Percentiles rank a stretch among this genome's conserved stretches.
Evolutionary conservation across 2,329 filamentous ascomycete genomes (phyloP).

Genomic region (Fusarium tuaranense): DNA sequence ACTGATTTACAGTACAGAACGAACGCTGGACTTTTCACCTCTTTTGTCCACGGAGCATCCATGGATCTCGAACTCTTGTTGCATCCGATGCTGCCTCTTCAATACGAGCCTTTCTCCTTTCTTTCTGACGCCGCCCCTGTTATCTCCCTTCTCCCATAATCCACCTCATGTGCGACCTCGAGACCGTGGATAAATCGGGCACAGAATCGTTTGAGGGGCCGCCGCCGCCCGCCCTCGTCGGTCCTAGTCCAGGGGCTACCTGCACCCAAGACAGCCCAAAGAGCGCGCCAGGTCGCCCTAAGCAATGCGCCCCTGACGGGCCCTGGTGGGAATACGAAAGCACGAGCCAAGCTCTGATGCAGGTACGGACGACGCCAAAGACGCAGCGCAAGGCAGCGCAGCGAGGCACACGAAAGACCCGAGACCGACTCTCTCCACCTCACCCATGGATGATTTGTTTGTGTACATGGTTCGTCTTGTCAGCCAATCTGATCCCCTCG

Average conservation of each 20-base stretch:
- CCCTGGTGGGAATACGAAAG: conserved; percentile 41
- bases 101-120: conserved; percentile 1
- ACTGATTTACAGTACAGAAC: background rate
- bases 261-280: conserved; percentile 22
- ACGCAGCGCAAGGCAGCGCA: conserved; percentile 15
- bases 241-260: conserved; percentile 33
- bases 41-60: background rate
- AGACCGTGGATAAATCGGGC: conserved; percentile 6
- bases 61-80: background rate
- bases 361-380: conserved; percentile 37
- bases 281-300: conserved; percentile 19
- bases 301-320: conserved; percentile 35
- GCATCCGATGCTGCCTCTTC: background rate
- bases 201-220: conserved; percentile 10
- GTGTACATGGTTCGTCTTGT: conserved; percentile 7
- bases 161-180: background rate
- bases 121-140: background rate
- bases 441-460: conserved; percentile 3
- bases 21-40: background rate
- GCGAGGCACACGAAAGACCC: background rate
- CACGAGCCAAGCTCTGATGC: conserved; percentile 43
- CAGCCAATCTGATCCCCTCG: conserved; percentile 19
- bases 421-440: conserved; percentile 12
- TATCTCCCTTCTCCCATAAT: background rate
- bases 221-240: conserved; percentile 22